Conservation (phyloP, 208 protist species). For the Borovskyia barvae region DNA sequence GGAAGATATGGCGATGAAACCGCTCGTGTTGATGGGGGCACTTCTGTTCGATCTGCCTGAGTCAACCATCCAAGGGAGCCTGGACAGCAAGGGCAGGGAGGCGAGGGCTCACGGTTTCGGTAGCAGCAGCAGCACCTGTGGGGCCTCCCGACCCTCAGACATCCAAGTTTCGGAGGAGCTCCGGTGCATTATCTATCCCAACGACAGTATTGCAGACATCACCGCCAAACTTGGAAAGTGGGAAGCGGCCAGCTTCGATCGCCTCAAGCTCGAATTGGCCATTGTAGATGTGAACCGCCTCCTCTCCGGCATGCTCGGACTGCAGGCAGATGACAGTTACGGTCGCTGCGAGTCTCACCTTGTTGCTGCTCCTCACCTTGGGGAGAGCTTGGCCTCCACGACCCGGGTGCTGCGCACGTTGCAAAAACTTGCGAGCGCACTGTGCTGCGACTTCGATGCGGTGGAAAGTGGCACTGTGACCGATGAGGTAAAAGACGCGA, state of each 20-base stretch:
- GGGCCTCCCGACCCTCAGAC: slow-evolving; percentile 40
- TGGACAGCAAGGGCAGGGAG: slow-evolving; percentile 7
- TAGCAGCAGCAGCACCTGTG: slow-evolving; percentile 60
- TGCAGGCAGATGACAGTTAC: slow-evolving; percentile 27
- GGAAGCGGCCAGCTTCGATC: slow-evolving; percentile 78
- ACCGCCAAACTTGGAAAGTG: slow-evolving; percentile 63
- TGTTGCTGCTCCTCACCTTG: slow-evolving; percentile 47
- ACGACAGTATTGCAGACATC: slow-evolving; percentile 73
- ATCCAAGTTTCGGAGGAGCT: slow-evolving; percentile 64
- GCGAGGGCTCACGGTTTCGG: background rate
- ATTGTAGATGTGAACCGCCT: slow-evolving; percentile 62
- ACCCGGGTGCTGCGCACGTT: slow-evolving; percentile 55
- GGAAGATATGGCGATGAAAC: slow-evolving; percentile 89
- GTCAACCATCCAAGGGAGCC: no score
- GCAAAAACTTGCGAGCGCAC: slow-evolving; percentile 49
- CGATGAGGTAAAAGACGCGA: slow-evolving; percentile 1
- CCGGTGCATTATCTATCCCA: slow-evolving; percentile 64
- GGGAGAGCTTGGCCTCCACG: slow-evolving; percentile 24
- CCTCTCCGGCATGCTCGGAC: slow-evolving; percentile 53
- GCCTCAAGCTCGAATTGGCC: slow-evolving; percentile 78
- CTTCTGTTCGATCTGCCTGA: slow-evolving; percentile 64
- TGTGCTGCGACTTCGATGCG: slow-evolving; percentile 42
- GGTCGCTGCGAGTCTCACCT: slow-evolving; percentile 15
- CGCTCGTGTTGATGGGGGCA: slow-evolving; percentile 78
- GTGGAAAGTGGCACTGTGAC: slow-evolving; percentile 7